phyloP scores from a whole-genome alignment of 129 eudicot genomes.

The Logfia minima region DNA sequence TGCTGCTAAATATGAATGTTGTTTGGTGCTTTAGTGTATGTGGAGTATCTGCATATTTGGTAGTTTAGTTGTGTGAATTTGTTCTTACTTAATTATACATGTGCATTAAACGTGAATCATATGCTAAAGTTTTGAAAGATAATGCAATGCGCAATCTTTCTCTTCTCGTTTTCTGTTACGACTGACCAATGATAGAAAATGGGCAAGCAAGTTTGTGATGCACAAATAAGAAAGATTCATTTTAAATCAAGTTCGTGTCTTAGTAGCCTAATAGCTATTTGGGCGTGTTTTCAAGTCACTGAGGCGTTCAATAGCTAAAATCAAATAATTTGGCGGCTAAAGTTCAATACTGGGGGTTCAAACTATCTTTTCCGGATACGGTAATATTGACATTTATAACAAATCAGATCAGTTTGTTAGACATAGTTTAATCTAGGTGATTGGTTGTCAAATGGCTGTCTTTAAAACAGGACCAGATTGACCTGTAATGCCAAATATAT shows the following conservation, averaged over 20 bases:
- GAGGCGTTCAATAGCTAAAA: background rate
- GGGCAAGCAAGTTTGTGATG: background rate
- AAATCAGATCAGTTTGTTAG: background rate
- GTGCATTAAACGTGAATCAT: background rate
- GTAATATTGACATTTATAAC: background rate
- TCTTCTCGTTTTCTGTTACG: background rate
- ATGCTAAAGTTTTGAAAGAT: background rate
- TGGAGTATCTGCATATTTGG: constrained; percentile 9
- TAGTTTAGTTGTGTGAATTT: constrained; percentile 7
- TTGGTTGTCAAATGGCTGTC: no score
- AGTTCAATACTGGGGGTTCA: background rate
- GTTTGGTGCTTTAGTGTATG: background rate
- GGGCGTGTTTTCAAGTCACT: background rate
- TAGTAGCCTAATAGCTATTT: background rate
- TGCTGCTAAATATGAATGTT: background rate
- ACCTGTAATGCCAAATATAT: background rate
- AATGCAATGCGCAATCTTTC: background rate
- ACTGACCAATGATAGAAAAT: background rate
- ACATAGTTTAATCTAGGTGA: no score
- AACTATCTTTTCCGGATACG: background rate
- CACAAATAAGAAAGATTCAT: background rate
- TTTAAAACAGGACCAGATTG: no score
- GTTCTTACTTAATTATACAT: background rate
- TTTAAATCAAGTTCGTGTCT: background rate
- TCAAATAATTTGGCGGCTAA: background rate